A percentile compares a stretch with the other conserved stretches of the same genome.
Evolutionary conservation across 805 yeast species (phyloP).

Genomic region (Clavispora phyllophila): DNA sequence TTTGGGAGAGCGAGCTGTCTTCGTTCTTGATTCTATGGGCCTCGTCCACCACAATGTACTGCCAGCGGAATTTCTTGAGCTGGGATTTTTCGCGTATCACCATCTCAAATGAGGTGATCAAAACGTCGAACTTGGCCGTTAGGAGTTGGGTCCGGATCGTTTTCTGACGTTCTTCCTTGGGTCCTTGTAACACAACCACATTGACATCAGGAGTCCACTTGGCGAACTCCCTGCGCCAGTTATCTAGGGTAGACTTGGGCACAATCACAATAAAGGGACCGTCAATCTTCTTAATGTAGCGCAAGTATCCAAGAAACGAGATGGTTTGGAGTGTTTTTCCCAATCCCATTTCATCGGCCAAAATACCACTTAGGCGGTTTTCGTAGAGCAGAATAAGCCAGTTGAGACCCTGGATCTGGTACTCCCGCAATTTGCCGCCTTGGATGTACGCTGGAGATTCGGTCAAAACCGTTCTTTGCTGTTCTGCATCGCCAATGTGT

Average conservation of each 20-base stretch:
- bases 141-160: constrained; percentile 57
- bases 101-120: constrained; percentile 89
- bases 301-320: constrained; percentile 80
- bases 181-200: constrained; percentile 82
- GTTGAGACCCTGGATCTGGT: constrained; percentile 91
- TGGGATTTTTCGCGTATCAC: constrained; percentile 82
- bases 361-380: constrained; percentile 82
- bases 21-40: constrained; percentile 97
- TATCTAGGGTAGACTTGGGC: constrained; percentile 92
- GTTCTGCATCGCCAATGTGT: constrained; percentile 48
- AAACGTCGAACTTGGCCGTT: constrained; percentile 79
- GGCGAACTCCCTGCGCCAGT: constrained; percentile 92
- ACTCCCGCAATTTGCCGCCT: constrained; percentile 74
- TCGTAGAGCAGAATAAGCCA: constrained; percentile 91
- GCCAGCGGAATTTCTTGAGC: constrained; percentile 83
- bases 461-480: constrained; percentile 60
- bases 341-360: constrained; percentile 98
- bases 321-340: constrained; percentile 96
- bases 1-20: constrained; percentile 86
- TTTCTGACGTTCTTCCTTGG: constrained; percentile 69
- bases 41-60: constrained; percentile 89
- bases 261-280: constrained; percentile 93
- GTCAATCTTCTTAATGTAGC: constrained; percentile 69
- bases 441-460: constrained; percentile 77
- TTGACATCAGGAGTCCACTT: constrained; percentile 96